Evolutionary conservation across 371 early-diverging fungal species (phyloP), one percentile per base, ranked within the genome.

Genomic region (Mucor piriformis): DNA sequence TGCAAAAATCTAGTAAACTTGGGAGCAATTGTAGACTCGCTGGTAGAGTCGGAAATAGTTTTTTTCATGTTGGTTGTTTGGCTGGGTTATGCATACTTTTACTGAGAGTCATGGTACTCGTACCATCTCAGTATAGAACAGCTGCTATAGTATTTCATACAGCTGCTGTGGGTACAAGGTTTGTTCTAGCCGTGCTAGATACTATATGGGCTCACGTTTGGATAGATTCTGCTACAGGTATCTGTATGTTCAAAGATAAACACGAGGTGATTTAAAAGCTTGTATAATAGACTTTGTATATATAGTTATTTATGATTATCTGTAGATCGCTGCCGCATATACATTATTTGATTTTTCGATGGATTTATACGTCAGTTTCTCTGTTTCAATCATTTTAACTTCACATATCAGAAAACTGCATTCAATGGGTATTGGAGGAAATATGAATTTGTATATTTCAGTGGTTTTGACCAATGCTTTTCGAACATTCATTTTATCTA

Each of bases 41-140:
- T 13, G 60, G 53, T 8, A 52, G 38, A n/a, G 5, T 27, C 6
- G 44, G 34, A 3, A 52, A 60, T 27, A 3, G n/a, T 44, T 53
- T 52, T 43, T 60, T 44, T 35, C 60, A 60, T 60, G 8, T 46
- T 2, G 43, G 38, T 8, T n/a, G 27, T n/a, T 5, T 53, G 16
- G n/a, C 53, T 47, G 46, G 53, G 13, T 20, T 38, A 2, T 18
- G 6, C 12, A 53, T 60, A 25, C 12, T 60, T 12, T 44, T 60
- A 18, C 18, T 46, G 12, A 18, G 60, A 37, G 54, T 53, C 8
- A 53, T 20, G 0, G 47, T 44, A 1, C 2, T 60, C 8, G 21
- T 42, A 21, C 53, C 60, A 16, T 0, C 15, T 2, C 18, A 29
- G 15, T 33, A 16, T 2, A 21, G 46, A n/a, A 16, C 7, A 2